Base-by-base conservation (phyloP, 139 green algal genomes). In the Spirogloea muscicola region DNA sequence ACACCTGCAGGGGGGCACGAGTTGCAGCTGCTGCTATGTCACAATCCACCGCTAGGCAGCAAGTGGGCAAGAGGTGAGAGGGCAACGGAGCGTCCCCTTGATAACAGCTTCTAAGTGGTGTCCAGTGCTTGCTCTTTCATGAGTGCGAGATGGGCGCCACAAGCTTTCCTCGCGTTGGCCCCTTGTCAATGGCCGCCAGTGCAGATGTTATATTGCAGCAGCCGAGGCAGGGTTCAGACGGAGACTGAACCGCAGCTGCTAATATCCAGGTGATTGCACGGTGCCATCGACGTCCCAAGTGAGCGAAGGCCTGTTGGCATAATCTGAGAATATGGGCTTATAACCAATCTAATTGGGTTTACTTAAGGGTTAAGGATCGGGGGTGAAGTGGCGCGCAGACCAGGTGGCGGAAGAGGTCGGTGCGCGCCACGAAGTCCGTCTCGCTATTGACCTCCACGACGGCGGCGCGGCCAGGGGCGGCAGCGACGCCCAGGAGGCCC, bases 381-480 rank as follows among this genome's bases (percentile, higher is more conserved):
- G n/a, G n/a, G n/a, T n/a, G n/a, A n/a, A n/a, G n/a, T n/a, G n/a
- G n/a, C 13, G 49, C 49, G n/a, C n/a, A n/a, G 1, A 95, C 87
- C 33, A 97, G 69, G 0, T 58, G 29, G 31, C 85, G 84, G 77
- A 97, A 97, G 3, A 84, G 46, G 0, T 90, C 87, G 39, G 91
- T 95, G 33, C 88, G 81, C 0, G 89, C 84, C 3, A 96, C 93
- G 80, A 98, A 98, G 68, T 98, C 93, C 16, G 93, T 98, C 73
- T 98, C 93, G 60, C 88, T 91, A 80, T 97, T 97, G 46, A 98
- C 79, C 85, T 97, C 88, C 31, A 92, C 48, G 25, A 75, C 36
- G 3, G 58, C 58, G 9, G 66, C 66, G 10, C 13, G 33, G n/a
- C n/a, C n/a, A n/a, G n/a, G n/a, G n/a, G 91, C 90, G 33, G 89